Conservation (phyloP, 345 rosid genomes). For the Linum lewisii region DNA sequence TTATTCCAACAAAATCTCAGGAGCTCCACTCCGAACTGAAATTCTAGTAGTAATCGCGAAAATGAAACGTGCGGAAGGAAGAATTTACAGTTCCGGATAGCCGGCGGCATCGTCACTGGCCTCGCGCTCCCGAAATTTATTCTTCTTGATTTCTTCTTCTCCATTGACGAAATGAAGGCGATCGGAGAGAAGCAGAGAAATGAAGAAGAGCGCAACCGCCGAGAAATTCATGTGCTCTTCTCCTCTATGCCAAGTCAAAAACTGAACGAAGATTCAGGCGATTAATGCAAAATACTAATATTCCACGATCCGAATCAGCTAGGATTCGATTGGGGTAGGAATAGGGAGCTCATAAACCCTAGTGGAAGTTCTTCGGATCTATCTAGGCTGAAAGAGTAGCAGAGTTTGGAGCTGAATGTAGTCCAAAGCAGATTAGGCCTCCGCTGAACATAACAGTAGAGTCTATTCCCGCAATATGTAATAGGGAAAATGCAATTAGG, state of each 20-base stretch:
- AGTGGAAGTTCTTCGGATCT: background rate
- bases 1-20: background rate
- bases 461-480: background rate
- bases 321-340: background rate
- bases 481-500: background rate
- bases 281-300: background rate
- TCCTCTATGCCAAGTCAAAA: background rate
- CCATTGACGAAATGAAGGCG: conserved; percentile 22
- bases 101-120: conserved; percentile 77
- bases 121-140: conserved; percentile 68
- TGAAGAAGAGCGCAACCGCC: conserved; percentile 25
- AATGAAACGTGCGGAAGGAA: conserved; percentile 1
- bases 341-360: conserved; percentile 1
- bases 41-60: background rate
- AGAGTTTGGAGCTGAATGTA: background rate
- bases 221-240: conserved; percentile 43
- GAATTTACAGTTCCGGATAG: conserved; percentile 61
- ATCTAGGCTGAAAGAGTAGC: background rate
- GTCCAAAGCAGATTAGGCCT: background rate
- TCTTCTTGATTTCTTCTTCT: conserved; percentile 29
- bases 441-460: background rate
- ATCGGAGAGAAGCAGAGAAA: conserved; percentile 29
- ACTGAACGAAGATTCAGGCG: background rate
- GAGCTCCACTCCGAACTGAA: background rate
- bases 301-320: background rate